These are phyloP conservation scores for Trametes sp. DNA, from an alignment of 1,284 basidiomycete species.

Conservation along the genomic window DNA sequence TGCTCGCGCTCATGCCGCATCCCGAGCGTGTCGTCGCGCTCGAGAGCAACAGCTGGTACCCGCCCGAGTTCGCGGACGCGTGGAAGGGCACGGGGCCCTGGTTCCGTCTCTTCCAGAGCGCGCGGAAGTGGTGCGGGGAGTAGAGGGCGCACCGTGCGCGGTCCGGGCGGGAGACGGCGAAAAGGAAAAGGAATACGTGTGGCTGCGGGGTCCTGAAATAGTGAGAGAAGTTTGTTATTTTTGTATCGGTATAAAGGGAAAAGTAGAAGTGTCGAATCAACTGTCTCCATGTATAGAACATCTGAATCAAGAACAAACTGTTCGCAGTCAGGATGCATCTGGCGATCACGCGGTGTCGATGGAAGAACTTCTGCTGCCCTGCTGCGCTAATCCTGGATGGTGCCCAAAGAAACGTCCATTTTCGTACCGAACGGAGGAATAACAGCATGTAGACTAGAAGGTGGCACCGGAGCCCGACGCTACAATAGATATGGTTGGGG, in stretches of 20 bases:
- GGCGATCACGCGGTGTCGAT: no score
- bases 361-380: not conserved
- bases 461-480: slow-evolving; percentile 10
- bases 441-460: slow-evolving; percentile 19
- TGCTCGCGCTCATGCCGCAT: slow-evolving; percentile 97
- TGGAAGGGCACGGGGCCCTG: slow-evolving; percentile 88
- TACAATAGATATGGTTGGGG: slow-evolving; percentile 17
- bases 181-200: no score
- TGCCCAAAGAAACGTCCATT: slow-evolving; percentile 23
- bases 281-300: no score
- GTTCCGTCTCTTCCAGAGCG: slow-evolving; percentile 96
- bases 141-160: slow-evolving; percentile 1
- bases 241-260: slow-evolving; percentile 8
- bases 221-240: slow-evolving; percentile 10
- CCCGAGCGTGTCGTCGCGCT: slow-evolving; percentile 83
- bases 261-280: not conserved
- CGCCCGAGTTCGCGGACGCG: slow-evolving; percentile 57
- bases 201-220: not conserved
- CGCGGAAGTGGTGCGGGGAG: slow-evolving; percentile 63
- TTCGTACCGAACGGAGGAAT: slow-evolving; percentile 15
- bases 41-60: slow-evolving; percentile 91
- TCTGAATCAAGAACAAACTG: not conserved
- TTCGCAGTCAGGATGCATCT: no score
- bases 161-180: no score
- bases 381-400: not conserved